Percentiles rank a stretch among this genome's conserved stretches.
Evolutionary conservation across 495 filamentous ascomycete species (phyloP).

Genomic region (Oidiodendron maius): DNA sequence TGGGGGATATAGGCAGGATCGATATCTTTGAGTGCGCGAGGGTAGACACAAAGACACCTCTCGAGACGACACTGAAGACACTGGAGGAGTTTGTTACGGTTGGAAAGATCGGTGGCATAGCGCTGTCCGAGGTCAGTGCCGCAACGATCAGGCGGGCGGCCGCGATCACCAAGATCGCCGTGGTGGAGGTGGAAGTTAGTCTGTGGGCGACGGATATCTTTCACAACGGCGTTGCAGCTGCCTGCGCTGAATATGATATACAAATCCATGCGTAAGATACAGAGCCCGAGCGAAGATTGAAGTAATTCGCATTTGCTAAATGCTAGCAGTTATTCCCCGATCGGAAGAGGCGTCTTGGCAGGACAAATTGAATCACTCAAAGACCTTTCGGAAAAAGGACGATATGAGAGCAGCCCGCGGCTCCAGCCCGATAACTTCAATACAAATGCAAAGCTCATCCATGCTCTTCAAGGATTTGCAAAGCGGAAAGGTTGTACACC

Average conservation of each 20-base stretch:
- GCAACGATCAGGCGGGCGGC: constrained; percentile 68
- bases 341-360: neutral
- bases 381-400: neutral
- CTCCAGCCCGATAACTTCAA: neutral
- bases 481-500: neutral
- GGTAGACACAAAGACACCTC: constrained; percentile 52
- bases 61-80: constrained; percentile 29
- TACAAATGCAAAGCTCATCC: neutral
- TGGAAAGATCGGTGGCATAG: constrained; percentile 71
- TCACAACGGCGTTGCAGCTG: constrained; percentile 58
- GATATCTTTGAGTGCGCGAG: constrained; percentile 76
- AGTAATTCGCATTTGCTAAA: constrained; percentile 17
- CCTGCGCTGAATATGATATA: constrained; percentile 63
- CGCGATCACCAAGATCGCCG: constrained; percentile 58
- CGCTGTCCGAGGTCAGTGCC: constrained; percentile 63
- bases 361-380: neutral
- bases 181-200: constrained; percentile 77
- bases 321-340: neutral
- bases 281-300: constrained; percentile 14
- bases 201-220: constrained; percentile 55
- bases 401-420: neutral
- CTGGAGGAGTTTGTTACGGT: constrained; percentile 46
- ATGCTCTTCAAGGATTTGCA: neutral
- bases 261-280: constrained; percentile 65
- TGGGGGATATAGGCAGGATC: constrained; percentile 66